Evolutionary conservation across 2,329 filamentous ascomycete species (phyloP).

Genomic region (Neofusicoccum umdonicola): DNA sequence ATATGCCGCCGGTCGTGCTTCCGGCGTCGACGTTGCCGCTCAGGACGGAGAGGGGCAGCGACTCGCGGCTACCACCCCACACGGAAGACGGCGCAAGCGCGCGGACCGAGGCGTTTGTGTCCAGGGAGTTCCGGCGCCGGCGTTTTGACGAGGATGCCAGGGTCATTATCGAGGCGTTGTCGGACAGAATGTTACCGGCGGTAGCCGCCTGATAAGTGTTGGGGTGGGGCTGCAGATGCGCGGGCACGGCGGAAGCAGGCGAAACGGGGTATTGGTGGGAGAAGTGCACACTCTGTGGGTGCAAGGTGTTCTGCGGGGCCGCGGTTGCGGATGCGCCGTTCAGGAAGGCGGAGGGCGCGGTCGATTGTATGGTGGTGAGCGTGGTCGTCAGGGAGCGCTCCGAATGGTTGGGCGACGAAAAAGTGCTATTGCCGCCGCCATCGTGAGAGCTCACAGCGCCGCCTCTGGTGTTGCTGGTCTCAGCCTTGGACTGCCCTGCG

Average conservation of each 20-base stretch:
- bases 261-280: constrained; percentile 57
- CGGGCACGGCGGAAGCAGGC: constrained; percentile 69
- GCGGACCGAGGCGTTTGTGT: constrained; percentile 81
- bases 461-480: constrained; percentile 69
- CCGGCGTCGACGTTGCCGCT: constrained; percentile 65
- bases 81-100: constrained; percentile 79
- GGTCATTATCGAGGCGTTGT: constrained; percentile 83
- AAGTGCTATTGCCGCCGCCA: constrained; percentile 70
- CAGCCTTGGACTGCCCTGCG: constrained; percentile 74
- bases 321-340: constrained; percentile 32
- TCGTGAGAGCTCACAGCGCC: constrained; percentile 52
- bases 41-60: constrained; percentile 73
- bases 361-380: constrained; percentile 79
- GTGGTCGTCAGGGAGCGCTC: constrained; percentile 79
- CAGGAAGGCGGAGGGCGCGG: constrained; percentile 55
- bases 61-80: constrained; percentile 79
- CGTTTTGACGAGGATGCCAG: constrained; percentile 80
- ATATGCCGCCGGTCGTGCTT: constrained; percentile 49
- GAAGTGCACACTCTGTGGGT: constrained; percentile 48
- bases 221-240: constrained; percentile 64
- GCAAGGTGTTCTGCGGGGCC: constrained; percentile 31
- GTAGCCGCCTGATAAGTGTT: constrained; percentile 75
- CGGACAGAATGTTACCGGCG: constrained; percentile 76
- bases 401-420: constrained; percentile 79
- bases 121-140: constrained; percentile 72